phyloP scores from a whole-genome alignment of 2,329 filamentous ascomycete genomes.

The Pestalotiopsis sp. region DNA sequence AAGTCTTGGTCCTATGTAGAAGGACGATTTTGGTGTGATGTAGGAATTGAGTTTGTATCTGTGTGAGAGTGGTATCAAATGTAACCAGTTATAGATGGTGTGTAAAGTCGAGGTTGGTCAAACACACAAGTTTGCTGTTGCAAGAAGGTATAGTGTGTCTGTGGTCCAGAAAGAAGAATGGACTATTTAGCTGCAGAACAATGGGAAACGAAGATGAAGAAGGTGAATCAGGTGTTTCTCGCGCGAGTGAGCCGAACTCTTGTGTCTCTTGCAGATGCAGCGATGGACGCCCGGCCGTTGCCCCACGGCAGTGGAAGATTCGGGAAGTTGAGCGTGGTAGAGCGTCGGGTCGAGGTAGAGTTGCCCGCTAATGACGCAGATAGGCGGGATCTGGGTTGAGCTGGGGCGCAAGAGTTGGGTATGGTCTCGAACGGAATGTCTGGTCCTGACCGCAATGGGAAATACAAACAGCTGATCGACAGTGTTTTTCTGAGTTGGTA shows the following conservation, averaged over 20 bases:
- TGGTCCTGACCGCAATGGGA: not conserved
- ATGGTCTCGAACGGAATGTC: not conserved
- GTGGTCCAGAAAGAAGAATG: not conserved
- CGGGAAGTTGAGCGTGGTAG: slow-evolving; percentile 11
- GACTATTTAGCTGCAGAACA: not conserved
- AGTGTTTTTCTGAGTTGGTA: not conserved
- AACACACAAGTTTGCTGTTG: not conserved
- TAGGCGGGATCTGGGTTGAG: not conserved
- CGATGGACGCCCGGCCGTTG: not conserved
- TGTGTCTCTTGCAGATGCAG: not conserved
- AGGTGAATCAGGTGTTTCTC: slow-evolving; percentile 1
- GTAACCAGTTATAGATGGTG: not conserved
- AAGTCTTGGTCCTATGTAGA: slow-evolving; percentile 8
- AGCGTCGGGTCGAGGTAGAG: not conserved
- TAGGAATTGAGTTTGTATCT: not conserved
- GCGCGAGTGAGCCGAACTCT: not conserved
- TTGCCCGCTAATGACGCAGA: slow-evolving; percentile 6
- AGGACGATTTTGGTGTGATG: not conserved
- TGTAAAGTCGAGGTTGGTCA: not conserved
- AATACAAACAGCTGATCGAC: not conserved
- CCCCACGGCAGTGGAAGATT: slow-evolving; percentile 15
- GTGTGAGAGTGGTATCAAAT: not conserved
- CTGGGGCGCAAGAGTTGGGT: not conserved
- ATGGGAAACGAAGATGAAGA: not conserved
- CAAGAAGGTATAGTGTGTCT: not conserved